Base-by-base conservation (phyloP, 306 rosid species). In the Arachis stenosperma region DNA sequence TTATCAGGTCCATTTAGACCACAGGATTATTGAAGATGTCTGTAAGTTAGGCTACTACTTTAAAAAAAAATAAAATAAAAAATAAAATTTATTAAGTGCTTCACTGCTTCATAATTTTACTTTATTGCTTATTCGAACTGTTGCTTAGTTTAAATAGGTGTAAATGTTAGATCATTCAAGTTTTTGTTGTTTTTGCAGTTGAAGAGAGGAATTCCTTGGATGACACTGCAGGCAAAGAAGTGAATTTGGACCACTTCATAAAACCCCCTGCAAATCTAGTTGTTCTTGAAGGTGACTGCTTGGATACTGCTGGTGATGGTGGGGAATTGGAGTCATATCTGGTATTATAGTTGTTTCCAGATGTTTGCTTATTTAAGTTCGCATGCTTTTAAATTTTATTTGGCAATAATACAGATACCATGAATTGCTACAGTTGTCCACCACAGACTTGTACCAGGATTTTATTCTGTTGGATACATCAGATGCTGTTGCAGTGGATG, bases 261-360 rank as follows among this genome's bases (percentile, higher is more conserved):
- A 91, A 90, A 82, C 88, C 99, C 62, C 99, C 98, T 9, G 91
- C 96, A 73, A 94, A 94, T 81, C 75, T 94, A 58, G 96, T 91
- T 75, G 97, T 94, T 67, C 95, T 91, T 22, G 99, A 94, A 84
- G 98, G 99, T 17, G 99, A 91, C 78, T 94, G 99, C 85, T 81
- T 94, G 73, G 99, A 91, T 76, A 69, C 88, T 29, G 69, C 82
- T 50, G 96, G 92, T 80, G 96, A 90, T 87, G 90, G 88, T 7
- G 94, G 96, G 74, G 99, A 94, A 73, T 81, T 91, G 80, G 98
- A 88, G 80, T 86, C 98, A 13, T 91, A 88, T 82, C 89, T 91
- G 99, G 99, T 94, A 94, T 68, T 11, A 11, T 66, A 53, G 54
- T 74, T 78, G 69, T 78, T 74, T 74, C 83, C 80, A 79, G 64